These are phyloP conservation scores for Camelina laxa DNA, from an alignment of 345 rosid species.

Conservation along the genomic window DNA sequence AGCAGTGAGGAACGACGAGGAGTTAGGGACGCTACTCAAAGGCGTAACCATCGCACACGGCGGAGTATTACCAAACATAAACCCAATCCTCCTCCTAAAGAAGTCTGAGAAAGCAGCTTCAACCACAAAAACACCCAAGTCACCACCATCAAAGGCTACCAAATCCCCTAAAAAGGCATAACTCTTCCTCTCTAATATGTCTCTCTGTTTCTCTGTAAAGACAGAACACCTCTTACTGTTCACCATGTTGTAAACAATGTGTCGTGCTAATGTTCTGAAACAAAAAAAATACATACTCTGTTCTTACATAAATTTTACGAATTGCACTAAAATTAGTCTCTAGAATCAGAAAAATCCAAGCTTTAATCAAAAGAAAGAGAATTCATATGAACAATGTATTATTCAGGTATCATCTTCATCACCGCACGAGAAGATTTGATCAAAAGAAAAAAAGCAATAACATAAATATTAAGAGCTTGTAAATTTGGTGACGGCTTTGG, in stretches of 20 bases:
- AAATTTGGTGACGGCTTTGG: slow-evolving; percentile 75
- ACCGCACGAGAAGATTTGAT: neutral
- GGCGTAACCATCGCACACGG: slow-evolving; percentile 87
- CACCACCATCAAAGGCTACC: slow-evolving; percentile 69
- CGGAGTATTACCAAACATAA: slow-evolving; percentile 74
- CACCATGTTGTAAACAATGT: slow-evolving; percentile 17
- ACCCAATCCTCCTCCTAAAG: slow-evolving; percentile 72
- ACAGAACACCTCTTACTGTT: slow-evolving; percentile 20
- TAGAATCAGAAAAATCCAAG: neutral
- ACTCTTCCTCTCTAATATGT: neutral
- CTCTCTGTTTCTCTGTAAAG: slow-evolving; percentile 27
- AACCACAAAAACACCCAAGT: slow-evolving; percentile 54
- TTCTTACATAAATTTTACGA: neutral
- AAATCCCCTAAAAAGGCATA: slow-evolving; percentile 75
- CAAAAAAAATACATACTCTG: neutral
- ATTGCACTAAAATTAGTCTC: neutral
- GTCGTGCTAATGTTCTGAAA: neutral
- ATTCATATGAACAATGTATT: slow-evolving; percentile 8
- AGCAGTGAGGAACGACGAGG: slow-evolving; percentile 78
- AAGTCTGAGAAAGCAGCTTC: slow-evolving; percentile 52
- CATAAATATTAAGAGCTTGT: slow-evolving; percentile 55
- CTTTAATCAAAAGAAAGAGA: neutral
- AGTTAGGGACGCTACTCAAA: slow-evolving; percentile 65
- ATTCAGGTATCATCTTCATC: neutral
- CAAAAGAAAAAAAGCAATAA: neutral